Conservation (phyloP, 2,329 filamentous ascomycete genomes). For the Stagonosporopsis chrysanthemi region DNA sequence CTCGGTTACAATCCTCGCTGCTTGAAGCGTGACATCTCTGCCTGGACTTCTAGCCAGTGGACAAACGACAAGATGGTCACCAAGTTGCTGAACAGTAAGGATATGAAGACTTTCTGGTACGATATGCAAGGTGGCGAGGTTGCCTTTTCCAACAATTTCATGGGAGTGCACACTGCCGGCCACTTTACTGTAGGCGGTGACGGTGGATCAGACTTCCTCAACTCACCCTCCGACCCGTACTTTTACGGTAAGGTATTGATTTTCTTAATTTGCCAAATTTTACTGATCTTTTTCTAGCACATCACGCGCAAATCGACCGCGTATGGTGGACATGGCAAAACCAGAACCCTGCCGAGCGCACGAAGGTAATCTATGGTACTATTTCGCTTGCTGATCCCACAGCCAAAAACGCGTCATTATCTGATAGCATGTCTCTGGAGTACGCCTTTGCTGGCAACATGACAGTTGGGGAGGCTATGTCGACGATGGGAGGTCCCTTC, state of each 20-base stretch:
- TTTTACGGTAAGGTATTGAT: not conserved
- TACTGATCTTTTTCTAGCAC: slow-evolving; percentile 22
- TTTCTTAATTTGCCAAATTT: not conserved
- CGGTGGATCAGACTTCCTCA: slow-evolving; percentile 54
- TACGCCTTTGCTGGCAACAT: slow-evolving; percentile 44
- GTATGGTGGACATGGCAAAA: slow-evolving; percentile 61
- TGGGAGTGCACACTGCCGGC: slow-evolving; percentile 54
- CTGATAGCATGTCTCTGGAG: slow-evolving; percentile 52
- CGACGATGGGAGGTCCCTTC: slow-evolving; percentile 55
- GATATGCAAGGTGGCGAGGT: slow-evolving; percentile 47
- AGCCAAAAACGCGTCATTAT: slow-evolving; percentile 55
- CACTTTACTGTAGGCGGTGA: slow-evolving; percentile 56
- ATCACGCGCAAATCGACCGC: slow-evolving; percentile 55
- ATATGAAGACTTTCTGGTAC: slow-evolving; percentile 50
- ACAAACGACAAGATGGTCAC: slow-evolving; percentile 39
- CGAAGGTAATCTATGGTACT: slow-evolving; percentile 51
- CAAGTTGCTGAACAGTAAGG: slow-evolving; percentile 34
- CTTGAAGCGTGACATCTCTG: slow-evolving; percentile 47
- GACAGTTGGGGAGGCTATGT: slow-evolving; percentile 52
- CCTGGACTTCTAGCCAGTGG: slow-evolving; percentile 36
- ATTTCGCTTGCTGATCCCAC: slow-evolving; percentile 55
- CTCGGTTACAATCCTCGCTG: slow-evolving; percentile 46
- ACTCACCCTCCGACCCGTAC: slow-evolving; percentile 45
- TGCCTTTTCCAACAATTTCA: slow-evolving; percentile 41
- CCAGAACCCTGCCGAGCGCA: slow-evolving; percentile 48